Conservation (phyloP, 1,139 yeast genomes). For the Hansenula lynferdii region DNA sequence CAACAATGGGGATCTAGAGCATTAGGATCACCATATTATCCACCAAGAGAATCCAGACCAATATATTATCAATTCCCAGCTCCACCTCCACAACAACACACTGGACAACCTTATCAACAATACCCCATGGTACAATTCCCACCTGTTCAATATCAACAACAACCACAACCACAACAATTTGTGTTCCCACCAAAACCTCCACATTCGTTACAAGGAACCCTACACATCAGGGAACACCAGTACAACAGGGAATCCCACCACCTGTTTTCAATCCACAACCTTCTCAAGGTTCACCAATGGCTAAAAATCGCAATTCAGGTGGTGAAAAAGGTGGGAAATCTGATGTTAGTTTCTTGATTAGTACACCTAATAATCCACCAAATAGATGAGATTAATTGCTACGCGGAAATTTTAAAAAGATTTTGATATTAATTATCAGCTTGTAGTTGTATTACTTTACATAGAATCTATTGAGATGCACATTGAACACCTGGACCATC, state of each 20-base stretch:
- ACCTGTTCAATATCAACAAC: too few relatives aligned
- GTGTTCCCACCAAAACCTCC: constrained; percentile 4
- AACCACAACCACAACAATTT: too few relatives aligned
- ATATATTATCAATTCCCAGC: constrained; percentile 12
- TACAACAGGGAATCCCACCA: too few relatives aligned
- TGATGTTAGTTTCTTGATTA: constrained; percentile 29
- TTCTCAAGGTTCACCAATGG: constrained; percentile 9
- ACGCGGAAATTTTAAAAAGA: too few relatives aligned
- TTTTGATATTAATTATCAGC: too few relatives aligned
- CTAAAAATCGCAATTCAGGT: background rate
- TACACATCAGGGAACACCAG: constrained; percentile 1
- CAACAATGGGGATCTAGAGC: background rate
- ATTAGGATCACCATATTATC: constrained; percentile 12
- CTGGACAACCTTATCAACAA: constrained; percentile 4
- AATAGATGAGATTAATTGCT: constrained; percentile 8
- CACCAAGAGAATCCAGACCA: constrained; percentile 5
- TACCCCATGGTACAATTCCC: too few relatives aligned
- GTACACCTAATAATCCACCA: constrained; percentile 32
- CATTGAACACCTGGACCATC: constrained; percentile 83
- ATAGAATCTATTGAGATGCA: constrained; percentile 67
- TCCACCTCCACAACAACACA: constrained; percentile 5
- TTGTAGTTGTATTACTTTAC: too few relatives aligned
- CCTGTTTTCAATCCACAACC: too few relatives aligned
- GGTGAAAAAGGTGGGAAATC: constrained; percentile 8
- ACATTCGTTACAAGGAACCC: too few relatives aligned